Conservation (phyloP, 2,329 filamentous ascomycete genomes). For the Fonsecaea pugnacius region DNA sequence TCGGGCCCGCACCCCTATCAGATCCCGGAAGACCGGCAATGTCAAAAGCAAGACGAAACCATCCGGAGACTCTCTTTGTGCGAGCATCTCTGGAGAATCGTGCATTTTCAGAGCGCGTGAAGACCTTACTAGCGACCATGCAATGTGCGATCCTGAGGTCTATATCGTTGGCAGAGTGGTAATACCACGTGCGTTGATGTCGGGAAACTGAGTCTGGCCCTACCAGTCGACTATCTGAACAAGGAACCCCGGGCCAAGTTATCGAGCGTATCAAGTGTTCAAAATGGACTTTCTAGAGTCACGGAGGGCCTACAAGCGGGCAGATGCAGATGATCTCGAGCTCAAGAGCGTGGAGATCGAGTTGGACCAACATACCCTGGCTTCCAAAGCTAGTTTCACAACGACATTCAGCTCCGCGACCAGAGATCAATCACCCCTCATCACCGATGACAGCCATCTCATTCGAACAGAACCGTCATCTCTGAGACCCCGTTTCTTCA, state of each 20-base stretch:
- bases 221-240: background rate
- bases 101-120: background rate
- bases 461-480: constrained; percentile 7
- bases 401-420: constrained; percentile 6
- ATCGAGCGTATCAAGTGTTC: background rate
- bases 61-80: background rate
- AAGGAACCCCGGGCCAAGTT: background rate
- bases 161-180: background rate
- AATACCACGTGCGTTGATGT: background rate
- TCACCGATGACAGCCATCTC: constrained; percentile 4
- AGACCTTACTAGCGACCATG: background rate
- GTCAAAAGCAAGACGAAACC: background rate
- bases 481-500: constrained; percentile 4
- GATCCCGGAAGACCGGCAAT: background rate
- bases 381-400: constrained; percentile 13
- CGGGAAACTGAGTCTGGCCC: background rate
- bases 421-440: constrained; percentile 18
- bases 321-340: constrained; percentile 14
- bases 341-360: background rate
- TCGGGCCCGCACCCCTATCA: background rate
- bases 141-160: background rate
- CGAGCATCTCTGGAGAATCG: background rate
- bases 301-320: constrained; percentile 20
- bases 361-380: constrained; percentile 16
- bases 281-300: constrained; percentile 23